A percentile compares a stretch with the other conserved stretches of the same genome.
phyloP scores from a whole-genome alignment of 176 grass and related monocot species.

The Olyra latifolia region DNA sequence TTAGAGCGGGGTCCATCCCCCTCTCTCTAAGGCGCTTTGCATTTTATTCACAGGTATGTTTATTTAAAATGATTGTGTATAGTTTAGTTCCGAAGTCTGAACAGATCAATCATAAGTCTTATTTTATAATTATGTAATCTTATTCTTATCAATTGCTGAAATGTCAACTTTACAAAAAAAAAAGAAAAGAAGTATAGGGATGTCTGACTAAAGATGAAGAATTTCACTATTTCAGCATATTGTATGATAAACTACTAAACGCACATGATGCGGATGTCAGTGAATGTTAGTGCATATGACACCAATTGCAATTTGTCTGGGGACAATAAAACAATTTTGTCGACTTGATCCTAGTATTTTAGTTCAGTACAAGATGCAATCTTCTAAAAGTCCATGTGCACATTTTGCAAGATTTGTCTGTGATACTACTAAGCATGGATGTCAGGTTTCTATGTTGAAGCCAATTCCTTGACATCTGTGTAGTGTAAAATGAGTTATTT shows the following conservation, averaged over 20 bases:
- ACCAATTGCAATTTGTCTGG: neutral
- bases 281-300: neutral
- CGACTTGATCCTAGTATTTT: neutral
- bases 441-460: neutral
- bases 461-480: neutral
- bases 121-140: neutral
- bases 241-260: slow-evolving; percentile 7
- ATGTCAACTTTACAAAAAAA: slow-evolving; percentile 19
- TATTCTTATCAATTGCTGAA: slow-evolving; percentile 29
- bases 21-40: slow-evolving; percentile 34
- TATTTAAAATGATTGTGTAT: slow-evolving; percentile 1
- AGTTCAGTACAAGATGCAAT: neutral
- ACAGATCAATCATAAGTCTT: neutral
- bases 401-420: slow-evolving; percentile 3
- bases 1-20: slow-evolving; percentile 44
- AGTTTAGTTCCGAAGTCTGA: slow-evolving; percentile 15
- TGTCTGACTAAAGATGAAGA: neutral
- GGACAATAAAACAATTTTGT: slow-evolving; percentile 6
- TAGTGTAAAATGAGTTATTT: neutral
- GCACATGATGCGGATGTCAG: neutral
- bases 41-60: slow-evolving; percentile 37
- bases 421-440: slow-evolving; percentile 18
- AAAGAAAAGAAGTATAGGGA: neutral
- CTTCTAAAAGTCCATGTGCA: neutral
- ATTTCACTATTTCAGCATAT: neutral